Base-by-base conservation (phyloP, 768 basidiomycete species). In the Gelatoporia subvermispora region DNA sequence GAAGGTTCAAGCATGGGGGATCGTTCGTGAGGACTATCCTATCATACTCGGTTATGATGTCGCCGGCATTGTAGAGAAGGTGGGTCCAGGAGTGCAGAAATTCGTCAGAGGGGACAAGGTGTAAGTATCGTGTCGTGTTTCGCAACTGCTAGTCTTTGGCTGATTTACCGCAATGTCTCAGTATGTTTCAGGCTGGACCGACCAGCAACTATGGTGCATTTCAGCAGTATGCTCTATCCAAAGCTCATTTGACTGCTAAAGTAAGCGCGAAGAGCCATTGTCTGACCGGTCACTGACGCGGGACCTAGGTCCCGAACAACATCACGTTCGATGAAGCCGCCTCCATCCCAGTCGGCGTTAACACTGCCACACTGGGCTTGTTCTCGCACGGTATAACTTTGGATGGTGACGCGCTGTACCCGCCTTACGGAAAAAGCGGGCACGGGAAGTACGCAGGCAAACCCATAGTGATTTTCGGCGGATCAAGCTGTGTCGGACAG, bases 101-200 rank as follows among this genome's bases (percentile, higher is more conserved):
- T 62, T 73, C 47, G 63, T 60, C 28, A 60, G 63, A 16, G 74
- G 72, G 3, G 71, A 68, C 49, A 65, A 55, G 45, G 64, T 73
- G 68, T 69, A 38, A 50, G 67, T 57, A 40, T 2, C 21, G 16
- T 7, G n/a, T 31, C 10, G 28, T 31, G 28, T 31, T 13, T 31
- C 7, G 28, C 28, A 31, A 31, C n/a, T n/a, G n/a, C n/a, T n/a
- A n/a, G n/a, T 5, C 5, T 31, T 31, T 31, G 13, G 7, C 13
- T 31, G 13, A 5, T 13, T 31, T 7, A 31, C 28, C 28, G 28
- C 7, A 31, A 7, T 31, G 28, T 31, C 28, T 5, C 13, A 31
- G 28, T 31, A 5, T 31, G 7, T 31, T 31, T 13, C 28, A 31
- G 13, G 28, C 28, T 31, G 28, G 28, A 5, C 28, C 7, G 5